These are phyloP conservation scores for Phytophthora quininea DNA, from an alignment of 352 stramenopile genomes.

Conservation along the genomic window DNA sequence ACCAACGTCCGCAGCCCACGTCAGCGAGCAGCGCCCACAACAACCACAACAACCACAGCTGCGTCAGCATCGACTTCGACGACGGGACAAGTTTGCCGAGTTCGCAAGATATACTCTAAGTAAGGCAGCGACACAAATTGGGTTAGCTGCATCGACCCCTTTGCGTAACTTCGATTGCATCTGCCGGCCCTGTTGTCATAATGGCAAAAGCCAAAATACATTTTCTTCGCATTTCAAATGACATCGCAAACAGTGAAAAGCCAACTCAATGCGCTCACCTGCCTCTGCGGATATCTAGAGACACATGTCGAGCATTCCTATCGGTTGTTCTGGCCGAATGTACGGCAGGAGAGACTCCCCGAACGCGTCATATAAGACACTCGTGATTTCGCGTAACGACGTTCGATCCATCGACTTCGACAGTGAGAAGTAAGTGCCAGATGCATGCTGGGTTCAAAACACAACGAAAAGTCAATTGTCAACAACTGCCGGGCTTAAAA, in stretches of 20 bases:
- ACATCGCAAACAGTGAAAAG: no score
- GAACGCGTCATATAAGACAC: slow-evolving; percentile 78
- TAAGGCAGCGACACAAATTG: neutral
- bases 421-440: slow-evolving; percentile 81
- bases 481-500: neutral
- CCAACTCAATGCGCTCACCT: neutral
- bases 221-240: neutral
- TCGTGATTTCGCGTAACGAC: slow-evolving; percentile 55
- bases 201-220: neutral
- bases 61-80: slow-evolving; percentile 1
- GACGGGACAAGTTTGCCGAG: slow-evolving; percentile 30
- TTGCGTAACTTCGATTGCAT: neutral
- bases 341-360: slow-evolving; percentile 82
- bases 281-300: slow-evolving; percentile 30
- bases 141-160: neutral
- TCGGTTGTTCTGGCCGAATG: slow-evolving; percentile 55
- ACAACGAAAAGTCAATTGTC: slow-evolving; percentile 6
- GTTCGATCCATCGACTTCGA: slow-evolving; percentile 45
- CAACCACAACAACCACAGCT: neutral
- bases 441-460: slow-evolving; percentile 59
- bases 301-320: slow-evolving; percentile 54
- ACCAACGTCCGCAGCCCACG: slow-evolving; percentile 1
- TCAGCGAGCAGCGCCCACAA: neutral
- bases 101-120: slow-evolving; percentile 41
- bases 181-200: neutral